A percentile compares a stretch with the other conserved stretches of the same genome.
Conservation (phyloP, 768 basidiomycete species). For the Pleurotus cornucopiae region DNA sequence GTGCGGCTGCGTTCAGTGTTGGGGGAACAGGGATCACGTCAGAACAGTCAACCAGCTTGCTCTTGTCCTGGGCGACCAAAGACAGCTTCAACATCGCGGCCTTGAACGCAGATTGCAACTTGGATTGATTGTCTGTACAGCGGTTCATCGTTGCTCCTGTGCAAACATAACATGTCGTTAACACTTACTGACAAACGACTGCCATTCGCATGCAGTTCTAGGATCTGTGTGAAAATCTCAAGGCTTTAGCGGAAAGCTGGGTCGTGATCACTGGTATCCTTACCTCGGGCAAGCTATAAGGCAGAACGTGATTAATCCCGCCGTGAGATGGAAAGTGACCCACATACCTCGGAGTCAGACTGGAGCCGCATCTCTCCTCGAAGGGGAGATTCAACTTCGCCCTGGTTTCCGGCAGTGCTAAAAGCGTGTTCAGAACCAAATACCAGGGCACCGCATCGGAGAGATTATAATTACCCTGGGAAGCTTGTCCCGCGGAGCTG, state of each 20-base stretch:
- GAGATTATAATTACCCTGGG: conserved; percentile 17
- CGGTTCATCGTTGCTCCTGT: background rate
- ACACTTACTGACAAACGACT: conserved; percentile 23
- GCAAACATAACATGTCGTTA: background rate
- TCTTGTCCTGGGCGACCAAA: conserved; percentile 22
- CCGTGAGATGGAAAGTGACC: background rate
- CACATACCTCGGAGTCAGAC: conserved; percentile 14
- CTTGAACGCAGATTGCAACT: conserved; percentile 18
- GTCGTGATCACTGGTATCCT: conserved; percentile 6
- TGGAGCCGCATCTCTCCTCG: conserved; percentile 14
- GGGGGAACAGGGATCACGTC: conserved; percentile 27
- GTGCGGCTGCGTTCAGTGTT: conserved; percentile 14
- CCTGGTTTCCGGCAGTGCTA: conserved; percentile 20
- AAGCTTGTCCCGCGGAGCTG: conserved; percentile 22
- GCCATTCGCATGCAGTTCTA: conserved; percentile 34
- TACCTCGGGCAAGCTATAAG: conserved; percentile 15
- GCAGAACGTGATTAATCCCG: background rate
- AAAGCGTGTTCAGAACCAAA: conserved; percentile 10
- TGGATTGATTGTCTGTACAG: conserved; percentile 15
- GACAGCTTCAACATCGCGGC: conserved; percentile 28
- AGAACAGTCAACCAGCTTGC: conserved; percentile 26
- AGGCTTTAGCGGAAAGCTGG: conserved; percentile 8
- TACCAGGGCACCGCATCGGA: background rate
- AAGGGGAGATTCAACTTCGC: conserved; percentile 15
- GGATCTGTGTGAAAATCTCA: conserved; percentile 15